A percentile compares a stretch with the other conserved stretches of the same genome.
phyloP scores from a whole-genome alignment of 371 early-diverging fungal genomes.

The Neoconidiobolus thromboides region DNA sequence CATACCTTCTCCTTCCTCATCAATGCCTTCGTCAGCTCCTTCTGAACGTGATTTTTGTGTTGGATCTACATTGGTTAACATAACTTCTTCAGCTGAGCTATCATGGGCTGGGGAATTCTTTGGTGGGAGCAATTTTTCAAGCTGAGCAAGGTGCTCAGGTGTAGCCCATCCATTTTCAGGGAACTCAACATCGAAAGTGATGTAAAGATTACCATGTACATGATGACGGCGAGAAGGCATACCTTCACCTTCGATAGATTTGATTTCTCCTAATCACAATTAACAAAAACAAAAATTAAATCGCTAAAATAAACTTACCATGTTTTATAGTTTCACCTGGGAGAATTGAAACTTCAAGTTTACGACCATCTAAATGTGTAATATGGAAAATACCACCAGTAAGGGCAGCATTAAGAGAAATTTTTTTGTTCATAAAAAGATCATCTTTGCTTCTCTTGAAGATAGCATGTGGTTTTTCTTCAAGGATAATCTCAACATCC shows the following conservation, averaged over 20 bases:
- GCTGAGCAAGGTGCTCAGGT: conserved; percentile 13
- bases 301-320: conserved; percentile 13
- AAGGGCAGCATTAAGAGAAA: conserved; percentile 78
- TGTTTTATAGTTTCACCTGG: conserved; percentile 87
- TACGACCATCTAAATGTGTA: conserved; percentile 77
- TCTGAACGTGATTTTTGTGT: conserved; percentile 33
- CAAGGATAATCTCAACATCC: conserved; percentile 70
- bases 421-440: conserved; percentile 47
- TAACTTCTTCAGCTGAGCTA: conserved; percentile 46
- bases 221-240: conserved; percentile 88
- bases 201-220: conserved; percentile 74
- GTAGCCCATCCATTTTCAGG: conserved; percentile 61
- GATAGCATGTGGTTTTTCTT: conserved; percentile 56
- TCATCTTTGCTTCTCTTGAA: conserved; percentile 65
- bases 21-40: conserved; percentile 20
- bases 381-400: conserved; percentile 77
- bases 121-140: conserved; percentile 43
- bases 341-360: conserved; percentile 63
- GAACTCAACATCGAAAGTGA: conserved; percentile 85
- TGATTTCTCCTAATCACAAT: conserved; percentile 36
- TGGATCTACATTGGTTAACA: conserved; percentile 53
- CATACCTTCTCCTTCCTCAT: conserved; percentile 35
- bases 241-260: conserved; percentile 74
- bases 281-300: conserved; percentile 11
- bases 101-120: conserved; percentile 23